These are phyloP conservation scores for Aspergillus aculeatinus DNA, from an alignment of 2,329 filamentous ascomycete genomes.

Conservation along the genomic window DNA sequence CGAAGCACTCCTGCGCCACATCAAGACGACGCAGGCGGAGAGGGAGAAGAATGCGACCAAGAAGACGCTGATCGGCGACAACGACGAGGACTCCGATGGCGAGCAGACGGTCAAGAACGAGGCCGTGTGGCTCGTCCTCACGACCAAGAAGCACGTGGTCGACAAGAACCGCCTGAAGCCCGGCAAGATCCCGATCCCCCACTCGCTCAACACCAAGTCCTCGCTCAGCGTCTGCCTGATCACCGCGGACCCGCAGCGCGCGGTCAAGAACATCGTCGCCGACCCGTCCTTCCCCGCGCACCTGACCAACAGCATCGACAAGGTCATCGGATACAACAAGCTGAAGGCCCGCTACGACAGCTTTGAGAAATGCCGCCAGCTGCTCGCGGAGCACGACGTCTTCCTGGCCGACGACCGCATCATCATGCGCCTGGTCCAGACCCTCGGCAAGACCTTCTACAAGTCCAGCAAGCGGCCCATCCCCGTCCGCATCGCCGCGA, in stretches of 20 bases:
- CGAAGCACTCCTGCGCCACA: slow-evolving; percentile 58
- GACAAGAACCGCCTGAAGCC: slow-evolving; percentile 81
- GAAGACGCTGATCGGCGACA: slow-evolving; percentile 54
- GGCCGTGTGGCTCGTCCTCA: slow-evolving; percentile 61
- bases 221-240: slow-evolving; percentile 79
- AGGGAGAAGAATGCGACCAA: slow-evolving; percentile 52
- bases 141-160: slow-evolving; percentile 65
- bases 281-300: slow-evolving; percentile 68
- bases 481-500: slow-evolving; percentile 70
- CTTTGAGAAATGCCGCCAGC: slow-evolving; percentile 82
- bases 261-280: slow-evolving; percentile 85
- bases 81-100: slow-evolving; percentile 47
- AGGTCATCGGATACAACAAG: slow-evolving; percentile 79
- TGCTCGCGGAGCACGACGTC: slow-evolving; percentile 82
- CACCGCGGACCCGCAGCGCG: slow-evolving; percentile 76
- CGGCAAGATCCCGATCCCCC: slow-evolving; percentile 74
- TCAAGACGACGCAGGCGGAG: slow-evolving; percentile 51
- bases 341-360: slow-evolving; percentile 85
- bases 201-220: slow-evolving; percentile 68
- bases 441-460: slow-evolving; percentile 92
- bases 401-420: slow-evolving; percentile 93
- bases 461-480: slow-evolving; percentile 84
- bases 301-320: slow-evolving; percentile 66
- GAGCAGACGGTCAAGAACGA: slow-evolving; percentile 50
- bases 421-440: slow-evolving; percentile 66